These are phyloP conservation scores for Leucocoprinus leucothites DNA, from an alignment of 768 basidiomycete species.

Conservation along the genomic window DNA sequence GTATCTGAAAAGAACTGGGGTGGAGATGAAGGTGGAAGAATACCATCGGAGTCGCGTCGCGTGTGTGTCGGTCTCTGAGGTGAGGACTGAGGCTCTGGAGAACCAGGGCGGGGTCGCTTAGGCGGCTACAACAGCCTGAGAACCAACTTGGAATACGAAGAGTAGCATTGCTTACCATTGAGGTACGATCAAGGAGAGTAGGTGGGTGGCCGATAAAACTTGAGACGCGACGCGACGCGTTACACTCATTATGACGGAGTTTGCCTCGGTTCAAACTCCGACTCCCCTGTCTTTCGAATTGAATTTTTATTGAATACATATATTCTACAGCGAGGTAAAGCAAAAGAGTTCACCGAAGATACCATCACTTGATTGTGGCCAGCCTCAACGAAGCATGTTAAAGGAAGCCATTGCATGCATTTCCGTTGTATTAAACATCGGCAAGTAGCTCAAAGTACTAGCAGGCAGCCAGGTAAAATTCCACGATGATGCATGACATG, in stretches of 20 bases:
- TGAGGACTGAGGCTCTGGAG: constrained; percentile 49
- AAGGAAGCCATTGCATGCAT: no score
- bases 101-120: constrained; percentile 65
- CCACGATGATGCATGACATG: no score
- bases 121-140: constrained; percentile 27
- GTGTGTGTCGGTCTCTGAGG: constrained; percentile 40
- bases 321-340: neutral
- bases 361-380: no score
- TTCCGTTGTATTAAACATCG: no score
- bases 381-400: no score
- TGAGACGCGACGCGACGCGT: constrained; percentile 21
- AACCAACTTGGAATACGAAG: neutral
- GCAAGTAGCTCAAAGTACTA: no score
- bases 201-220: neutral
- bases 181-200: neutral
- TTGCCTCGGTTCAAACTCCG: constrained; percentile 33
- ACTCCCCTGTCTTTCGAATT: neutral
- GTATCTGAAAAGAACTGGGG: constrained; percentile 84
- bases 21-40: constrained; percentile 84
- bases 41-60: constrained; percentile 63
- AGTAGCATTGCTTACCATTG: neutral
- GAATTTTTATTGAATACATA: no score
- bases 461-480: no score
- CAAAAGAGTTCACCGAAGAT: neutral
- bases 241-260: constrained; percentile 34